These are phyloP conservation scores for Phyllosticta citrichinensis DNA, from an alignment of 2,329 filamentous ascomycete species.

Conservation along the genomic window DNA sequence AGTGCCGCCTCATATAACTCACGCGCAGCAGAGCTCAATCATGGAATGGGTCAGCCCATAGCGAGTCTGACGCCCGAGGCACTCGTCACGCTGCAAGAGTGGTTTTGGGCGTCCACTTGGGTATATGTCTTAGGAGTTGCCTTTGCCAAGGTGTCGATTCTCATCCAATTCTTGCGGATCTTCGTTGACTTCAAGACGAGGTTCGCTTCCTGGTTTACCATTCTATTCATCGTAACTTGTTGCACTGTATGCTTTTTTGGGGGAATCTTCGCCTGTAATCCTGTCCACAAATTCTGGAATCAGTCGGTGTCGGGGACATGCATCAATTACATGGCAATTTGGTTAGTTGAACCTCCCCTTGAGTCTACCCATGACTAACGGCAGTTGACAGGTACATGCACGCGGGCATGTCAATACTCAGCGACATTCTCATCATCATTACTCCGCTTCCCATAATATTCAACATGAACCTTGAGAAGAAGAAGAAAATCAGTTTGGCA, in stretches of 20 bases:
- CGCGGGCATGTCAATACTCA: slow-evolving; percentile 2
- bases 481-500: slow-evolving; percentile 20
- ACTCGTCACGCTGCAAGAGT: background rate
- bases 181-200: background rate
- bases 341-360: background rate
- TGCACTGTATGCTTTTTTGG: slow-evolving; percentile 5
- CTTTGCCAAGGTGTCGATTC: slow-evolving; percentile 4
- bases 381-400: background rate
- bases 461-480: slow-evolving; percentile 15
- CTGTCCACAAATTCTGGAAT: slow-evolving; percentile 4
- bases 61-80: background rate
- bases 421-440: slow-evolving; percentile 3
- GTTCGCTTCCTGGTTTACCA: background rate
- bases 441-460: slow-evolving; percentile 12
- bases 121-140: slow-evolving; percentile 2
- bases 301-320: background rate
- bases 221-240: slow-evolving; percentile 2
- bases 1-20: background rate
- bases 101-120: slow-evolving; percentile 7
- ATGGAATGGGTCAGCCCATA: slow-evolving; percentile 2
- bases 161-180: slow-evolving; percentile 5
- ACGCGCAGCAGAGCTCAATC: background rate
- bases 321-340: slow-evolving; percentile 2
- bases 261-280: slow-evolving; percentile 4
- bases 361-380: background rate